Evolutionary conservation across 2,329 filamentous ascomycete species (phyloP), one percentile per base, ranked within the genome.

Genomic region (Arthrobotrys pseudoclavata): DNA sequence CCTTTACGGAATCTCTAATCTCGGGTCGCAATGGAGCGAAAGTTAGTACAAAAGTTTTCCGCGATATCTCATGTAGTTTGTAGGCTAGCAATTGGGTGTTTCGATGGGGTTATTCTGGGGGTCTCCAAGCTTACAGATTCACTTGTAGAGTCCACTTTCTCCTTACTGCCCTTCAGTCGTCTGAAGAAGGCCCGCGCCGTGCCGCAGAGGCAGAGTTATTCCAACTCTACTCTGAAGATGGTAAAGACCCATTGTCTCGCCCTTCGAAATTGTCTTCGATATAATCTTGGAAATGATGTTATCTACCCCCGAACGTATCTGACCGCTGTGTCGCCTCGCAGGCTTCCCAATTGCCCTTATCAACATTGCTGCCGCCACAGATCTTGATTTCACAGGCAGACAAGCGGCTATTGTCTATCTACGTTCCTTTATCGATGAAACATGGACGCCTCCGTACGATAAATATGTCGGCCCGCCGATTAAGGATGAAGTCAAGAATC

Each of bases 181-280:
- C 92, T 77, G 89, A 90, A 75, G 91, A 95, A 84, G 90, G 86
- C 69, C 90, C 91, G 71, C 91, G 95, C 84, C 94, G 92, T 83
- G 90, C 92, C 83, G 96, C 96, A 81, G 96, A 99, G 85, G 87
- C 91, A 82, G 92, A 93, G 82, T 88, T 97, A 63, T 89, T 90
- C 83, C 89, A 89, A 80, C 89, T 92, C 79, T 91, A 91, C 83
- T 84, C 87, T 78, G 88, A 89, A 81, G 86, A 88, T 81, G 69
- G 81, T 81, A 68, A 61, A 79, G 63, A 61, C 20, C 61, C 57
- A 42, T 13, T 34, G 37, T 5, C 29, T 31, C 48, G 22, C n/a
- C 24, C 53, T 48, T 22, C 24, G 18, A 52, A 42, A 42, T 62
- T 26, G 80, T 81, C 68, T 81, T 82, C 42, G 74, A 80, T 57